Percentiles rank a stretch among this genome's conserved stretches.
Conservation (phyloP, 805 yeast species). For the Suhomyces pyralidae region DNA sequence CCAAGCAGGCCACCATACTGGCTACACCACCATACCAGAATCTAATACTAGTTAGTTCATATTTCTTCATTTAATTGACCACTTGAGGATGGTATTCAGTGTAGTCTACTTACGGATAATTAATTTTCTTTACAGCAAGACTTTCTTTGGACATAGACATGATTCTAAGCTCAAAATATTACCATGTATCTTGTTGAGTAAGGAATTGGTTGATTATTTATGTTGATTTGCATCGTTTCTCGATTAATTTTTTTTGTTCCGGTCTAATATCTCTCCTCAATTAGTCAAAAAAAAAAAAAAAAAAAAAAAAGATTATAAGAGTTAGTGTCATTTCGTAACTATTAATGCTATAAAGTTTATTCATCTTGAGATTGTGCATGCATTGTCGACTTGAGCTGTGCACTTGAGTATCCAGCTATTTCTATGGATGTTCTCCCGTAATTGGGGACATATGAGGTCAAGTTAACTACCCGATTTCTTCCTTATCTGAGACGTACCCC, state of each 20-base stretch:
- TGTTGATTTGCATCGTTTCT: background rate
- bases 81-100: background rate
- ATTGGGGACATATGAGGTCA: background rate
- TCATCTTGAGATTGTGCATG: background rate
- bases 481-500: background rate
- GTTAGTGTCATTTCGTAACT: background rate
- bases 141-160: background rate
- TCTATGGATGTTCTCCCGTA: background rate
- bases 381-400: background rate
- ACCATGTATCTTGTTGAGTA: background rate
- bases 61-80: background rate
- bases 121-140: slow-evolving; percentile 8
- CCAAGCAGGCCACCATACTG: slow-evolving; percentile 62
- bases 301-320: background rate
- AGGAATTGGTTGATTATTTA: background rate
- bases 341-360: too few relatives aligned
- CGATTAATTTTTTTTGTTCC: background rate
- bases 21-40: slow-evolving; percentile 72
- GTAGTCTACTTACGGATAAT: slow-evolving; percentile 12
- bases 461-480: background rate
- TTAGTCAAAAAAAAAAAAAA: background rate
- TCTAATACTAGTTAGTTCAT: slow-evolving; percentile 16
- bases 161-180: background rate
- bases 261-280: background rate
- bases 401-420: background rate